Base-by-base conservation (phyloP, 768 basidiomycete genomes). In the Asterophora lycoperdoides region DNA sequence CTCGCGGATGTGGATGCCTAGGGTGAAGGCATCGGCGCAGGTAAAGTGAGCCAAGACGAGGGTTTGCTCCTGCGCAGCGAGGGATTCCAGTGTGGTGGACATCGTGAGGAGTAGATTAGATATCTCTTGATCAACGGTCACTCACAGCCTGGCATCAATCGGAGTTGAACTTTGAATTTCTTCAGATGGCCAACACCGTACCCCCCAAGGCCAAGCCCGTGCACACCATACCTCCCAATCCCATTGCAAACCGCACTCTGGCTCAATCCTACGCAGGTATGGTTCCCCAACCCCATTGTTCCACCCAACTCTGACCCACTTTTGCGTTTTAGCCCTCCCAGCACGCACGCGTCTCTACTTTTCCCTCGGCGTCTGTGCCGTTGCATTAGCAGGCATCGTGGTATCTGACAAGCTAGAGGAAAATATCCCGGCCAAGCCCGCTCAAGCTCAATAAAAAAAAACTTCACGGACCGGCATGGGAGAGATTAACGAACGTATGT, bases 371-470 rank as follows among this genome's bases (percentile, higher is more conserved):
- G 60, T 76, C 40, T 80, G 75, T 52, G 59, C 69, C 4, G 60
- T 81, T 20, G 80, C 74, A 9, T 67, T 62, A 8, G 63, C 62
- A 17, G 82, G 82, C 14, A 56, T 82, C 20, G 55, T 68, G 32
- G 54, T 75, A 35, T 80, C 82, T 33, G 71, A 81, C 56, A 71
- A 73, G 44, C 61, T 83, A 33, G 80, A 83, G 56, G 69, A 69
- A 48, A 67, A 60, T 15, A 47, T 71, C 11, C 62, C 75, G 46
- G 39, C 61, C 30, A 38, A 53, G 5, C 15, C 57, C 10, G 39
- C 23, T 17, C 23, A 23, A 23, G 3, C 46, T 52, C 41, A 46
- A 39, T 38, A 42, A 26, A n/a, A n/a, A n/a, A n/a, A n/a, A n/a
- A n/a, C n/a, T n/a, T n/a, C n/a, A n/a, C n/a, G n/a, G n/a, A n/a